Percentiles rank a stretch among this genome's conserved stretches.
phyloP scores from a whole-genome alignment of 169 alveolate species.

The Besnoitia besnoiti region DNA sequence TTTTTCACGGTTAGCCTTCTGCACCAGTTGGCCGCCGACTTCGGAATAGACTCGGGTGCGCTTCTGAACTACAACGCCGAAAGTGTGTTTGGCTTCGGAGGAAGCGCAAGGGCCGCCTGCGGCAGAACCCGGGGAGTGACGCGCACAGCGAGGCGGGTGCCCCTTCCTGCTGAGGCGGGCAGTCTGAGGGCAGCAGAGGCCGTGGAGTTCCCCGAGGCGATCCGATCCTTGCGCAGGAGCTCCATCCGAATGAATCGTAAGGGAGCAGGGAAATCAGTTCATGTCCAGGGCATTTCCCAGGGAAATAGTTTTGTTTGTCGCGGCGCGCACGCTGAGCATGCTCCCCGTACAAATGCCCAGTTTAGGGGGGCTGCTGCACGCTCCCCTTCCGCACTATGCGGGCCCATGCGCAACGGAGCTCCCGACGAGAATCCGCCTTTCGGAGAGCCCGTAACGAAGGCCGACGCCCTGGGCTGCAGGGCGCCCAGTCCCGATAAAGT shows the following conservation, averaged over 20 bases:
- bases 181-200: not conserved
- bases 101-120: not conserved
- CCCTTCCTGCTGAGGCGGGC: not conserved
- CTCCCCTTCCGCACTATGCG: no score
- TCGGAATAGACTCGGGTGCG: conserved; percentile 2
- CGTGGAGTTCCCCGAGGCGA: not conserved
- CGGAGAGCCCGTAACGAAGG: no score
- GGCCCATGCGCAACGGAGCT: no score
- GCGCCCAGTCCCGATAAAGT: no score
- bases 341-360: no score
- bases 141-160: not conserved
- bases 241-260: not conserved
- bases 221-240: not conserved
- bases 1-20: conserved; percentile 25
- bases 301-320: no score
- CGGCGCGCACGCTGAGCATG: no score
- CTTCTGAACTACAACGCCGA: not conserved
- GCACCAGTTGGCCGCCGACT: conserved; percentile 30
- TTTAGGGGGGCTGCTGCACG: no score
- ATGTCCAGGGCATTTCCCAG: no score
- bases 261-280: not conserved
- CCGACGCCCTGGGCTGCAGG: no score
- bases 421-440: no score
- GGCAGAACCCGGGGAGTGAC: not conserved
- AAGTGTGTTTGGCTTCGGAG: not conserved